phyloP scores from a whole-genome alignment of 441 rosid species.

The Bocquillonia castaneifolia region DNA sequence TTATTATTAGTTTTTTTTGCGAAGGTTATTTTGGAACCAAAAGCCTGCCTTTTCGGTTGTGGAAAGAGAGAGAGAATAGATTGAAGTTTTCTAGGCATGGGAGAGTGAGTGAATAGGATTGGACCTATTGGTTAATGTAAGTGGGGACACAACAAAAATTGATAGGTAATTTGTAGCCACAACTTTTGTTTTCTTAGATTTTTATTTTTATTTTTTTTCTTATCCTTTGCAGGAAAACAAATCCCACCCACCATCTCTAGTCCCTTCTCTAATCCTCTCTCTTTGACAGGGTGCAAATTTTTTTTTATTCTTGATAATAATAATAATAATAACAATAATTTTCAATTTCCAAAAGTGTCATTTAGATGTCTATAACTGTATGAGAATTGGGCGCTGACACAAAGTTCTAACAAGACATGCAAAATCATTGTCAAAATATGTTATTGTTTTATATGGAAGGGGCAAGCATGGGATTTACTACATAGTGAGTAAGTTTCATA shows the following conservation, averaged over 20 bases:
- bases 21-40: slow-evolving; percentile 10
- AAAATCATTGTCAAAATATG: background rate
- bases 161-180: slow-evolving; percentile 54
- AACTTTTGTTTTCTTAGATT: slow-evolving; percentile 30
- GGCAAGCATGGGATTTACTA: background rate
- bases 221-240: slow-evolving; percentile 34
- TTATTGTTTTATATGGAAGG: background rate
- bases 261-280: slow-evolving; percentile 33
- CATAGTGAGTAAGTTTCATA: too few species aligned
- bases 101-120: slow-evolving; percentile 30
- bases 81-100: background rate
- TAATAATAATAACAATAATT: too few species aligned
- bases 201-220: slow-evolving; percentile 12
- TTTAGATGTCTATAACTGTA: background rate
- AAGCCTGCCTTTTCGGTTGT: background rate
- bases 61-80: background rate
- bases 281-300: slow-evolving; percentile 33
- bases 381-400: too few species aligned
- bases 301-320: background rate
- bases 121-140: slow-evolving; percentile 21
- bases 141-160: slow-evolving; percentile 31
- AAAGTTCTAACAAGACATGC: background rate
- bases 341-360: background rate
- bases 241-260: slow-evolving; percentile 32
- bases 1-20: background rate